These are phyloP conservation scores for Kondoa subrosea DNA, from an alignment of 768 basidiomycete species.

Conservation along the genomic window DNA sequence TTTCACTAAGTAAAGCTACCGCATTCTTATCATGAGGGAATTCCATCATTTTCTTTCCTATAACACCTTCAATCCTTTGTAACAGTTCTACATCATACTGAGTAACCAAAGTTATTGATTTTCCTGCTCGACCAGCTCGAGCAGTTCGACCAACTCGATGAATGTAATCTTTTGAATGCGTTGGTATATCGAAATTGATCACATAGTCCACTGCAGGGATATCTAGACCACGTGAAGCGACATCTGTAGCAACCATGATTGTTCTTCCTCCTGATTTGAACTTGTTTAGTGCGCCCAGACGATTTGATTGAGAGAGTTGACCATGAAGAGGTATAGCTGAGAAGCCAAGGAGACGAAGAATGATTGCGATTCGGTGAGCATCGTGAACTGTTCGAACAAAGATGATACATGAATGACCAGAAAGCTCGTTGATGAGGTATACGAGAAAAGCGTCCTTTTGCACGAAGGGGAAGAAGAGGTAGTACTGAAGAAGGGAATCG, in stretches of 20 bases:
- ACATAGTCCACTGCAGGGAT: conserved; percentile 91
- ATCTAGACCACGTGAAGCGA: conserved; percentile 90
- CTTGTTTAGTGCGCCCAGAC: conserved; percentile 79
- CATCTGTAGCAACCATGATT: conserved; percentile 86
- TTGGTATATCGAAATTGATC: conserved; percentile 94
- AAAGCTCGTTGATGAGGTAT: conserved; percentile 70
- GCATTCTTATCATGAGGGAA: conserved; percentile 63
- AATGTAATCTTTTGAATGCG: conserved; percentile 97
- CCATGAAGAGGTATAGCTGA: conserved; percentile 91
- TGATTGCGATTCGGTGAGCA: conserved; percentile 70
- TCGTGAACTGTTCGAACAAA: conserved; percentile 93
- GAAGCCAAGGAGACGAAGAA: conserved; percentile 78
- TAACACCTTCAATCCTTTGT: conserved; percentile 82
- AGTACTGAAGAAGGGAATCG: conserved; percentile 84
- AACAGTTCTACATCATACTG: conserved; percentile 96
- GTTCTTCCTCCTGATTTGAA: conserved; percentile 88
- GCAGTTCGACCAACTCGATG: conserved; percentile 96
- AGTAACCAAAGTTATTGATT: conserved; percentile 90
- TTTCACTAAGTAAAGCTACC: conserved; percentile 65
- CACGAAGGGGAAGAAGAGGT: conserved; percentile 76
- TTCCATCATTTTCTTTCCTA: conserved; percentile 76
- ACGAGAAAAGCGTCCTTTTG: conserved; percentile 85
- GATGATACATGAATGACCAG: conserved; percentile 83
- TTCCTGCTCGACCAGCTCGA: conserved; percentile 89
- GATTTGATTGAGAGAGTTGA: conserved; percentile 79